Evolutionary conservation across 2,329 filamentous ascomycete species (phyloP).

Genomic region (Pyricularia sp.): DNA sequence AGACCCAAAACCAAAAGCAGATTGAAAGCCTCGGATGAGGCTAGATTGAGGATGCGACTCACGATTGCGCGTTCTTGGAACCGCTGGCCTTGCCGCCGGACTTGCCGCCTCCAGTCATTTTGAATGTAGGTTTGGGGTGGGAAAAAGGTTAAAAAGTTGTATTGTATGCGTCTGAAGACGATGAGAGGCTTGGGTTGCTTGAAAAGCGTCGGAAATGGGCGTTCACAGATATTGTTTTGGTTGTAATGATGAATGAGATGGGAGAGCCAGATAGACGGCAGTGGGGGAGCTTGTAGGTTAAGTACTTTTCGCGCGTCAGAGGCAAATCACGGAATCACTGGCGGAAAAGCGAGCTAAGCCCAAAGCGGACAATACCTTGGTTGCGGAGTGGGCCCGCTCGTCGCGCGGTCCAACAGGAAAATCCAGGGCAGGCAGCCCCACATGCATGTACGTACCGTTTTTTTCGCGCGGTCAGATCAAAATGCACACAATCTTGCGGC

Average conservation of each 20-base stretch:
- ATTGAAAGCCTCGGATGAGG: neutral
- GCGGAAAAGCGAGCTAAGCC: conserved; percentile 19
- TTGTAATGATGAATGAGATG: conserved; percentile 18
- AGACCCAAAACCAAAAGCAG: neutral
- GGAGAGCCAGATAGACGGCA: conserved; percentile 21
- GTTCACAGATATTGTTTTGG: conserved; percentile 17
- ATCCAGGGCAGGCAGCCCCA: neutral
- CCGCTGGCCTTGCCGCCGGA: conserved; percentile 99
- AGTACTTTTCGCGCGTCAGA: conserved; percentile 43
- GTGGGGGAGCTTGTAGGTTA: conserved; percentile 40
- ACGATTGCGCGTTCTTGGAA: conserved; percentile 99
- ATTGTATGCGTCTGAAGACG: neutral
- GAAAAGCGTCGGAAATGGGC: conserved; percentile 19
- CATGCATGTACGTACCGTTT: neutral
- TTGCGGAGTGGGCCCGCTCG: conserved; percentile 4
- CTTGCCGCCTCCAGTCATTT: conserved; percentile 99
- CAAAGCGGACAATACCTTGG: conserved; percentile 12
- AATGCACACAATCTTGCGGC: neutral
- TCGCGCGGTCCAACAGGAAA: conserved; percentile 3
- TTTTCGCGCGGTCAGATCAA: neutral
- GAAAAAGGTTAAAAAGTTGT: conserved; percentile 14
- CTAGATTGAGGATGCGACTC: conserved; percentile 35
- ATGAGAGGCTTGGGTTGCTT: conserved; percentile 12
- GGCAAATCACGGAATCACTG: conserved; percentile 41
- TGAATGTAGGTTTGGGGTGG: conserved; percentile 43